A percentile compares a stretch with the other conserved stretches of the same genome.
Evolutionary conservation across 345 rosid species (phyloP).

Genomic region (Erodium maritimum): DNA sequence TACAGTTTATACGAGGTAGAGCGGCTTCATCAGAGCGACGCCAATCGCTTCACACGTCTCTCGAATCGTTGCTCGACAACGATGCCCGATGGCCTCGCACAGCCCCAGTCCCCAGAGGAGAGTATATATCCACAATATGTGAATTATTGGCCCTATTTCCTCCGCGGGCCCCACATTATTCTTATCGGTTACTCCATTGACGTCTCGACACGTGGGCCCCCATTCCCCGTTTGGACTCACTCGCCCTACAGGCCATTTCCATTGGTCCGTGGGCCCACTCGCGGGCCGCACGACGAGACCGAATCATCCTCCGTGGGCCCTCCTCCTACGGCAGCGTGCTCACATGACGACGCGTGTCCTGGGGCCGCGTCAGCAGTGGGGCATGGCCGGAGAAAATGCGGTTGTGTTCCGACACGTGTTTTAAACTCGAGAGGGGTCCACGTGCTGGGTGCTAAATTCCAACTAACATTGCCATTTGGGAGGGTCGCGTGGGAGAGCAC

Average conservation of each 20-base stretch:
- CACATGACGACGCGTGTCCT: neutral
- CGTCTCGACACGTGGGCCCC: slow-evolving; percentile 12
- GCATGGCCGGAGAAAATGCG: neutral
- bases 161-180: neutral
- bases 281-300: neutral
- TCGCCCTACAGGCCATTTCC: slow-evolving; percentile 5
- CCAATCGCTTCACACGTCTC: neutral
- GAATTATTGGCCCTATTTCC: neutral
- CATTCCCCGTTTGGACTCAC: slow-evolving; percentile 1
- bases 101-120: too few relatives aligned
- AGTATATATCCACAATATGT: slow-evolving; percentile 8
- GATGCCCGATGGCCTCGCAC: too few relatives aligned
- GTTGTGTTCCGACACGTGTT: slow-evolving; percentile 8
- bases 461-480: neutral
- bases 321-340: neutral
- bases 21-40: neutral
- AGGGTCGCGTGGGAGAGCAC: neutral
- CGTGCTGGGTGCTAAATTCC: neutral
- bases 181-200: slow-evolving; percentile 16
- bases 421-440: slow-evolving; percentile 1
- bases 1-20: neutral
- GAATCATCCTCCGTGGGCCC: slow-evolving; percentile 7
- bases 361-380: neutral
- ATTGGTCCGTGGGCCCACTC: slow-evolving; percentile 8
- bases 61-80: slow-evolving; percentile 3